Percentiles rank a stretch among this genome's conserved stretches.
Conservation (phyloP, 2,329 filamentous ascomycete genomes). For the Fusarium sp. region DNA sequence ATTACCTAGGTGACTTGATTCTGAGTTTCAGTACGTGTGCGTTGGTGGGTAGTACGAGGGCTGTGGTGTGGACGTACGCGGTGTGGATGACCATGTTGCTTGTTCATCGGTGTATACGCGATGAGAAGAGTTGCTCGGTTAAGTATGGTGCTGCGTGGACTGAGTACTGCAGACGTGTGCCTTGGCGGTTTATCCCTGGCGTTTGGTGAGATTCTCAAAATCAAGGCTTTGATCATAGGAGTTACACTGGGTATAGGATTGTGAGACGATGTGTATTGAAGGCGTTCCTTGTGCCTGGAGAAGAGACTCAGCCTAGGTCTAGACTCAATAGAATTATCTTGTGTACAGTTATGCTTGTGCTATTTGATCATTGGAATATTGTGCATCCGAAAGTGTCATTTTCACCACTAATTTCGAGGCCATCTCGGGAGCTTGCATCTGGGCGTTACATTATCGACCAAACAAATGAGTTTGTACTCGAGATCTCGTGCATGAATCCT, state of each 20-base stretch:
- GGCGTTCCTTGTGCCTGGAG: not conserved
- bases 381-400: not conserved
- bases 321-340: not conserved
- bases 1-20: constrained; percentile 45
- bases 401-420: not conserved
- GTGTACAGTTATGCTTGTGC: not conserved
- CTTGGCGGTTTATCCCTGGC: constrained; percentile 54
- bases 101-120: constrained; percentile 57
- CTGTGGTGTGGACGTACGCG: constrained; percentile 58
- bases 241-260: not conserved
- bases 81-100: constrained; percentile 58
- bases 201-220: constrained; percentile 35
- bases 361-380: fast-evolving
- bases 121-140: constrained; percentile 56
- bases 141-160: constrained; percentile 60
- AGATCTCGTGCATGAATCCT: not conserved
- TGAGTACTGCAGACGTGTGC: constrained; percentile 55
- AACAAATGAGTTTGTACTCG: not conserved
- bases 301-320: not conserved
- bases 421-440: not conserved
- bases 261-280: not conserved
- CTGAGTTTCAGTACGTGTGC: constrained; percentile 56
- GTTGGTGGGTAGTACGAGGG: constrained; percentile 50
- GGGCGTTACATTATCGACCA: not conserved
- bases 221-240: fast-evolving